Percentiles rank a stretch among this genome's conserved stretches.
Evolutionary conservation across 1,139 yeast species (phyloP).

Genomic region (Scheffersomyces segobiensis): DNA sequence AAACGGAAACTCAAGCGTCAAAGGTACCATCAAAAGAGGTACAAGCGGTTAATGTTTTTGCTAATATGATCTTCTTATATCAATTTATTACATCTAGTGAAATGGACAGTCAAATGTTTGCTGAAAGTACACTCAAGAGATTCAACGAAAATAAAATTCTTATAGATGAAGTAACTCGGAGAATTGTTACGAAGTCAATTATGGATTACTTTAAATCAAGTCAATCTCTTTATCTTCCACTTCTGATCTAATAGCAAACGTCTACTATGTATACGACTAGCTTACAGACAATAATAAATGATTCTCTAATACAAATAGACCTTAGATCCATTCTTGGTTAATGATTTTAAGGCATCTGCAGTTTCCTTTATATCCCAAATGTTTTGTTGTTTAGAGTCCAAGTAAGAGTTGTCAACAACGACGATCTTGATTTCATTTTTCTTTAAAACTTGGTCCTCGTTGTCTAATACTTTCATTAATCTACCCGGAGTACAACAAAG

Average conservation of each 20-base stretch:
- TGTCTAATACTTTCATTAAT: slow-evolving; percentile 47
- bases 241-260: slow-evolving; percentile 20
- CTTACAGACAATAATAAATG: not conserved
- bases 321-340: slow-evolving; percentile 46
- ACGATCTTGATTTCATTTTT: slow-evolving; percentile 54
- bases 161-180: slow-evolving; percentile 15
- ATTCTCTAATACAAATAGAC: slow-evolving; percentile 45
- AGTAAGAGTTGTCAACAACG: slow-evolving; percentile 62
- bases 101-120: slow-evolving; percentile 10
- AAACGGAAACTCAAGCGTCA: not conserved
- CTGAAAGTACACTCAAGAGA: slow-evolving; percentile 5
- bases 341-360: slow-evolving; percentile 36
- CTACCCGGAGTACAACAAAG: slow-evolving; percentile 71
- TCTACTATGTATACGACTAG: slow-evolving; percentile 1
- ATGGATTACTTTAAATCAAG: slow-evolving; percentile 32
- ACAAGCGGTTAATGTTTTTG: slow-evolving; percentile 11
- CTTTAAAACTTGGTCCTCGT: slow-evolving; percentile 39
- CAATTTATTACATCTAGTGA: slow-evolving; percentile 6
- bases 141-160: slow-evolving; percentile 5
- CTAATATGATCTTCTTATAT: slow-evolving; percentile 25
- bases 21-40: not conserved
- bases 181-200: slow-evolving; percentile 22
- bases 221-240: slow-evolving; percentile 34
- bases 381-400: slow-evolving; percentile 63
- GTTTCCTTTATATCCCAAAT: slow-evolving; percentile 63